These are phyloP conservation scores for Ustilago sp. DNA, from an alignment of 1,284 basidiomycete species.

Conservation along the genomic window DNA sequence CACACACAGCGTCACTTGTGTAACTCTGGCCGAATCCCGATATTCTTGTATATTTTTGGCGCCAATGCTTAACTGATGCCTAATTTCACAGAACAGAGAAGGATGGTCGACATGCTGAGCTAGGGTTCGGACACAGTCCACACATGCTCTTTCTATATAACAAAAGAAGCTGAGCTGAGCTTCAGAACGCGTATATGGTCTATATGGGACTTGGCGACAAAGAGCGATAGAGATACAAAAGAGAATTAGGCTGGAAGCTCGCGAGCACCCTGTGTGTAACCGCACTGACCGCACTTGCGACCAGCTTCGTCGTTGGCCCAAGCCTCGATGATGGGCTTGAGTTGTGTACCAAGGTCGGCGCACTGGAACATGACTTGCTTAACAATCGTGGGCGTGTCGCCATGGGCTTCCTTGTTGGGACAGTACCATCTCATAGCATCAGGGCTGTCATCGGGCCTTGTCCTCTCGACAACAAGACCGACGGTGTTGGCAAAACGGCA, in stretches of 20 bases:
- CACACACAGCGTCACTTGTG: conserved; percentile 3
- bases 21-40: conserved; percentile 13
- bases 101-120: no score
- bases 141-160: no score
- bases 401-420: conserved; percentile 76
- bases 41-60: neutral
- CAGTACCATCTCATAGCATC: conserved; percentile 97
- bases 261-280: conserved; percentile 32
- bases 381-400: conserved; percentile 80
- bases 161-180: neutral
- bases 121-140: no score
- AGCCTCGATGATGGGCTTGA: conserved; percentile 83
- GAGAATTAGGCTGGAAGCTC: conserved; percentile 41
- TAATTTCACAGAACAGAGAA: no score
- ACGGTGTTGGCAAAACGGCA: conserved; percentile 90
- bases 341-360: conserved; percentile 89
- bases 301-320: conserved; percentile 58
- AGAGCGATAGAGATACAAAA: neutral
- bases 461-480: conserved; percentile 93
- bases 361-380: conserved; percentile 88
- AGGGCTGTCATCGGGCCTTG: conserved; percentile 76
- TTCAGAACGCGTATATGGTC: neutral
- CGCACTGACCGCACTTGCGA: conserved; percentile 53
- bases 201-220: neutral
- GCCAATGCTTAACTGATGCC: no score